phyloP scores from a whole-genome alignment of 108 stramenopile genomes.

The Cyclotella kingstonii region DNA sequence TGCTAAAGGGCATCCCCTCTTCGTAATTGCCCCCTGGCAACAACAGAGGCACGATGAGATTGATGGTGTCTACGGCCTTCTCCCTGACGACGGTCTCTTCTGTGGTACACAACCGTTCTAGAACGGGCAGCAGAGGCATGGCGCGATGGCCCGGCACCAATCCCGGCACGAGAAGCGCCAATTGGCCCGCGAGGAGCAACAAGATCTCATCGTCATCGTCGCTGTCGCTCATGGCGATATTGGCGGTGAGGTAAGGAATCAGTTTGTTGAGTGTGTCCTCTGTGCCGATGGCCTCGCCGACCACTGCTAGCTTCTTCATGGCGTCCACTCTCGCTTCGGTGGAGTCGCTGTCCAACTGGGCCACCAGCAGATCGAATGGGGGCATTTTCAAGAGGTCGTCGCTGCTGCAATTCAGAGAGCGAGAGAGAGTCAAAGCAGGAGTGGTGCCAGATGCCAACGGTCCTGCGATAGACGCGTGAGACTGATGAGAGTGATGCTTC shows the following conservation, averaged over 20 bases:
- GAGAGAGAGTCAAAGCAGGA: conserved; percentile 68
- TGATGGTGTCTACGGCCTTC: conserved; percentile 75
- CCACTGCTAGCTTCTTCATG: conserved; percentile 81
- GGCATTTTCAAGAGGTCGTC: conserved; percentile 60
- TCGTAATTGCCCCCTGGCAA: conserved; percentile 33
- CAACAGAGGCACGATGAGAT: conserved; percentile 47
- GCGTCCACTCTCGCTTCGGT: conserved; percentile 82
- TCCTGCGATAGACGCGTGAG: conserved; percentile 45
- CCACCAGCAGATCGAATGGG: conserved; percentile 72
- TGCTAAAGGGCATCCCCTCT: conserved; percentile 17
- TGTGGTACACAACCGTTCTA: conserved; percentile 87
- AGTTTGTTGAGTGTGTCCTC: conserved; percentile 52
- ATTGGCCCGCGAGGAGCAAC: conserved; percentile 67
- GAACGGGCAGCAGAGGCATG: conserved; percentile 75
- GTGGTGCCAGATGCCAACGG: conserved; percentile 51
- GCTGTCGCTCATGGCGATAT: conserved; percentile 41
- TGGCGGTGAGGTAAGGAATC: conserved; percentile 61
- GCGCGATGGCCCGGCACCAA: conserved; percentile 50
- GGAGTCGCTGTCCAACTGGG: conserved; percentile 63
- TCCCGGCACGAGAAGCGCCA: conserved; percentile 71
- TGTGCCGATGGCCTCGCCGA: conserved; percentile 73
- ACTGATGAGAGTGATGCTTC: not conserved
- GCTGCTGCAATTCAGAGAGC: conserved; percentile 48
- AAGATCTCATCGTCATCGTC: conserved; percentile 74
- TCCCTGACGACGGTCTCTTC: conserved; percentile 97